Conservation (phyloP, 1,139 yeast genomes). For the Taiozyma sp. region DNA sequence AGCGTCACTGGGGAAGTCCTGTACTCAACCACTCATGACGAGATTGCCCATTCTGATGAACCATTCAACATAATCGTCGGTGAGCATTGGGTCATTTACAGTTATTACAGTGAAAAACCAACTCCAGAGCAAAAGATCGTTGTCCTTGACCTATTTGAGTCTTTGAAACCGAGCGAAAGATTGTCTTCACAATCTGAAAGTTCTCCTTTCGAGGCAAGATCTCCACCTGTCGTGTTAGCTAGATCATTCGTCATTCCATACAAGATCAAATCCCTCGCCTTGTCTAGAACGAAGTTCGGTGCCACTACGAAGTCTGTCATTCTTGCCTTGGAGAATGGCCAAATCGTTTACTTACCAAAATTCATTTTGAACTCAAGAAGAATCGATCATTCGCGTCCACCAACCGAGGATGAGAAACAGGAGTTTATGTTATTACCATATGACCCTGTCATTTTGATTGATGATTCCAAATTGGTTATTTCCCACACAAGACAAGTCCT, state of each 20-base stretch:
- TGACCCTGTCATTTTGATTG: constrained; percentile 53
- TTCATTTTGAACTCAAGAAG: constrained; percentile 54
- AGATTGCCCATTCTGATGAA: constrained; percentile 31
- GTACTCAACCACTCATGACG: constrained; percentile 39
- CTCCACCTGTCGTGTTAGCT: constrained; percentile 39
- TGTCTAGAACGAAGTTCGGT: constrained; percentile 67
- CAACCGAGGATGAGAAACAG: constrained; percentile 47
- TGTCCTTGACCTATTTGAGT: constrained; percentile 76
- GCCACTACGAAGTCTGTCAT: constrained; percentile 69
- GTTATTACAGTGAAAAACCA: constrained; percentile 51
- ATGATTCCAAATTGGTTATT: constrained; percentile 35
- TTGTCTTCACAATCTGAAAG: constrained; percentile 23
- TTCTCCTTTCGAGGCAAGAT: constrained; percentile 33
- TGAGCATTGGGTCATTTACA: constrained; percentile 79
- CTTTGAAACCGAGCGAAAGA: constrained; percentile 43
- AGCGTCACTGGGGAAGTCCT: constrained; percentile 63
- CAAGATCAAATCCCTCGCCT: constrained; percentile 41
- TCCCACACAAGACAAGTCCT: constrained; percentile 34
- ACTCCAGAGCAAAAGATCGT: constrained; percentile 46
- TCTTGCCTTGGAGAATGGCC: constrained; percentile 53
- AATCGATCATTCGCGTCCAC: constrained; percentile 41
- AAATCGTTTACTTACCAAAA: constrained; percentile 68
- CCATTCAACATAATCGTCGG: constrained; percentile 56
- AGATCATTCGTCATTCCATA: constrained; percentile 63
- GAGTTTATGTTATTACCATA: constrained; percentile 64